Conservation (phyloP, 805 yeast species). For the Naumovozyma baii region DNA sequence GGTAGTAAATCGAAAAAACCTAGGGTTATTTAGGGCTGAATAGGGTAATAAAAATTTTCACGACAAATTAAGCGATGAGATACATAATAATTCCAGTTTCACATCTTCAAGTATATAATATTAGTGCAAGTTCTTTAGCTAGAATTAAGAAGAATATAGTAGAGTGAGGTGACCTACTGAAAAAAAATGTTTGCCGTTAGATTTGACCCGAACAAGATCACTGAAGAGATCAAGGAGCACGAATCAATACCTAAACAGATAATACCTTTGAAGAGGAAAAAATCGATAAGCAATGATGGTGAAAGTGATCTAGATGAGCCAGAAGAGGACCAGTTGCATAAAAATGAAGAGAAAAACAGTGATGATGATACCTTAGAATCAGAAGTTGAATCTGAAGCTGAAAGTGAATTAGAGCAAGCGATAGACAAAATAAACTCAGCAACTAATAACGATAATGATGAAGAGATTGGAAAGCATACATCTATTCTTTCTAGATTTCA, state of each 20-base stretch:
- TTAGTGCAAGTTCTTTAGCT: neutral
- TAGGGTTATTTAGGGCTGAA: neutral
- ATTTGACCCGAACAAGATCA: constrained; percentile 42
- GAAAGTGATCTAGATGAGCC: constrained; percentile 12
- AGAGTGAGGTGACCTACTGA: neutral
- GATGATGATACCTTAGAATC: constrained; percentile 8
- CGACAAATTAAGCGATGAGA: neutral
- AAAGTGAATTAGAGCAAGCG: constrained; percentile 8
- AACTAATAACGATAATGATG: constrained; percentile 5
- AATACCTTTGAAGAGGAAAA: constrained; percentile 21
- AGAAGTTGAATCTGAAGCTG: constrained; percentile 12
- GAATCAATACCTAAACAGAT: constrained; percentile 6
- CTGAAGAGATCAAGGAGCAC: constrained; percentile 1
- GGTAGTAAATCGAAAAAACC: too few relatives aligned
- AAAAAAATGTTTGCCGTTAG: constrained; percentile 53
- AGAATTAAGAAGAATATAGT: too few relatives aligned
- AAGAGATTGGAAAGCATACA: constrained; percentile 34
- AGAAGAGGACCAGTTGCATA: constrained; percentile 10
- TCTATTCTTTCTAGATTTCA: constrained; percentile 46
- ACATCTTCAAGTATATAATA: neutral
- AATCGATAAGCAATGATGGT: constrained; percentile 7
- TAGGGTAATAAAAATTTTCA: neutral
- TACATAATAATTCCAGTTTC: neutral
- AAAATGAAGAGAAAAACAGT: constrained; percentile 10
- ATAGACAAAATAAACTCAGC: constrained; percentile 1